phyloP scores from a whole-genome alignment of 1,284 basidiomycete species.

The Mycosarcoma mackinlayi region DNA sequence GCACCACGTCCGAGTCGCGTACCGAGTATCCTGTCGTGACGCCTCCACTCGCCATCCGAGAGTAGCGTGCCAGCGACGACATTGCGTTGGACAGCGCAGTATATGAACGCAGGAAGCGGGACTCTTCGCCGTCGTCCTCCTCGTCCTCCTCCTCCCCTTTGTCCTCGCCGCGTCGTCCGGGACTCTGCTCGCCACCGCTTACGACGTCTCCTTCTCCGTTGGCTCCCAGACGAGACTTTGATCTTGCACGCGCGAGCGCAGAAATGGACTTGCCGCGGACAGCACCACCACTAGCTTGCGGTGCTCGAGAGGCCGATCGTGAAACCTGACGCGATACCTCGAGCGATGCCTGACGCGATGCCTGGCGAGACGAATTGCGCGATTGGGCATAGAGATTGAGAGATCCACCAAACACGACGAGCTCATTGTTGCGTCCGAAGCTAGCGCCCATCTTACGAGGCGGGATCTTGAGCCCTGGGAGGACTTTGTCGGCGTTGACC shows the following conservation, averaged over 20 bases:
- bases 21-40: slow-evolving; percentile 39
- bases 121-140: slow-evolving; percentile 32
- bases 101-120: slow-evolving; percentile 57
- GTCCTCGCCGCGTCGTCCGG: slow-evolving; percentile 1
- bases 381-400: slow-evolving; percentile 29
- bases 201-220: slow-evolving; percentile 5
- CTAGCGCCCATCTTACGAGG: slow-evolving; percentile 42
- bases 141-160: slow-evolving; percentile 18
- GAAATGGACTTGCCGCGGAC: slow-evolving; percentile 16
- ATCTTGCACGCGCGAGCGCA: slow-evolving; percentile 16
- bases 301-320: slow-evolving; percentile 20
- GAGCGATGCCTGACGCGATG: slow-evolving; percentile 22
- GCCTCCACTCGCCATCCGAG: slow-evolving; percentile 32
- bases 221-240: slow-evolving; percentile 8
- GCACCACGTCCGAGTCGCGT: slow-evolving; percentile 58
- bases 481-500: neutral
- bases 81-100: slow-evolving; percentile 55
- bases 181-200: neutral
- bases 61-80: slow-evolving; percentile 45
- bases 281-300: neutral
- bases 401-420: slow-evolving; percentile 44
- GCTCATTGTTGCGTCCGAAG: slow-evolving; percentile 49
- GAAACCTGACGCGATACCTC: slow-evolving; percentile 15
- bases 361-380: slow-evolving; percentile 22
- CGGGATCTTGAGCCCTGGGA: slow-evolving; percentile 31